phyloP scores from a whole-genome alignment of 176 grass and related monocot genomes.

The Alopecurus myosuroides region DNA sequence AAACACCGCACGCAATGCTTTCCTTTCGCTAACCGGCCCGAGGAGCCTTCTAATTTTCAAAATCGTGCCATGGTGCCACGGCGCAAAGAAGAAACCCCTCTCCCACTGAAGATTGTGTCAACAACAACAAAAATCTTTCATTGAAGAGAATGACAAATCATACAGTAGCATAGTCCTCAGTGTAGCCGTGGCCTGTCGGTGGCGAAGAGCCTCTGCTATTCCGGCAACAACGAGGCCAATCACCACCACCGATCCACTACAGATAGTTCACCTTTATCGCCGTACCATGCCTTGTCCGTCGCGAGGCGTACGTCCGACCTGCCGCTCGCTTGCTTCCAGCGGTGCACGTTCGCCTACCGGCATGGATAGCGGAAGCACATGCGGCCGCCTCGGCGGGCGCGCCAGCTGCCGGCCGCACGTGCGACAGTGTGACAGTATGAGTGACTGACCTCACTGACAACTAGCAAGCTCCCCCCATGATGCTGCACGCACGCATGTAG shows the following conservation, averaged over 20 bases:
- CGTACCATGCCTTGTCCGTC: neutral
- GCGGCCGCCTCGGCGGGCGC: constrained; percentile 33
- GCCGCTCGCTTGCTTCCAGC: neutral
- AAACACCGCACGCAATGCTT: neutral
- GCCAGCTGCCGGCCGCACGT: constrained; percentile 45
- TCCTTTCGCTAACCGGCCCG: neutral
- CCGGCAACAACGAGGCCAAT: neutral
- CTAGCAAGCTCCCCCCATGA: constrained; percentile 18
- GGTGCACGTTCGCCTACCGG: neutral
- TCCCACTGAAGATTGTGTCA: too few relatives aligned
- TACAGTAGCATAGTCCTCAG: neutral
- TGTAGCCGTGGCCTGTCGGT: neutral
- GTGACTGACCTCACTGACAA: neutral
- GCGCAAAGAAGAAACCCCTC: neutral
- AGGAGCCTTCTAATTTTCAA: neutral
- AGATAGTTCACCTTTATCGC: neutral
- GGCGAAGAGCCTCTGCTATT: neutral
- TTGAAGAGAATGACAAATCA: too few relatives aligned
- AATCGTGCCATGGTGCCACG: neutral
- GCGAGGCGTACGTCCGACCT: neutral
- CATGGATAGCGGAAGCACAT: constrained; percentile 37
- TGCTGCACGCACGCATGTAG: neutral
- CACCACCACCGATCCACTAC: neutral
- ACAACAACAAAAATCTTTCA: too few relatives aligned
- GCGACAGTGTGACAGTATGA: constrained; percentile 36